phyloP scores from a whole-genome alignment of 495 filamentous ascomycete species.

The Hypoxylon fuscum region DNA sequence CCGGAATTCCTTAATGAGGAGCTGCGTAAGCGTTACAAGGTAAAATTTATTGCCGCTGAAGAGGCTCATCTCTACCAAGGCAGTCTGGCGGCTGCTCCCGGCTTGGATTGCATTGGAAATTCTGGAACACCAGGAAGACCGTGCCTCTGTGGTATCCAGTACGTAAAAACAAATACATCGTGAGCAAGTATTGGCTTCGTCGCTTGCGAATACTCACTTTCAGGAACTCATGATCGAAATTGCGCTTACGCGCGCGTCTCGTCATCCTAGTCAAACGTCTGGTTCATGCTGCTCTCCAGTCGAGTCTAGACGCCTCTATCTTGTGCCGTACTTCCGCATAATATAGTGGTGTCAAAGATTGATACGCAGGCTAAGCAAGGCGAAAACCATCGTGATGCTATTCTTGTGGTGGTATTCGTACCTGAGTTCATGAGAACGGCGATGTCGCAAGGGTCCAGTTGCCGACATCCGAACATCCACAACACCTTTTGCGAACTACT shows the following conservation, averaged over 20 bases:
- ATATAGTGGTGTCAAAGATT: neutral
- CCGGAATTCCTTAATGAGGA: slow-evolving; percentile 3
- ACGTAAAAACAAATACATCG: slow-evolving; percentile 26
- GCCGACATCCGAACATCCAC: neutral
- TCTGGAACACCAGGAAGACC: slow-evolving; percentile 3
- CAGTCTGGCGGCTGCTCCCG: slow-evolving; percentile 25
- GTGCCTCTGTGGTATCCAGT: slow-evolving; percentile 27
- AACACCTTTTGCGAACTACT: slow-evolving; percentile 5
- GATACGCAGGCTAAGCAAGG: neutral
- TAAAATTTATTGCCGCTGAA: too few species aligned
- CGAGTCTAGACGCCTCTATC: slow-evolving; percentile 13
- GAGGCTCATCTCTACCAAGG: too few species aligned
- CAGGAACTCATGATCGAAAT: slow-evolving; percentile 13
- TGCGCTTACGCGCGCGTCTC: slow-evolving; percentile 24
- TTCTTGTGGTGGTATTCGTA: slow-evolving; percentile 6
- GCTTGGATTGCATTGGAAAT: slow-evolving; percentile 3
- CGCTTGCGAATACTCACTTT: neutral
- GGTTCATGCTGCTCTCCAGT: neutral
- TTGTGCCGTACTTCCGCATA: neutral
- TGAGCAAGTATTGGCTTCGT: neutral
- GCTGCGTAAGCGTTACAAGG: slow-evolving; percentile 10
- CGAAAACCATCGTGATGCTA: neutral
- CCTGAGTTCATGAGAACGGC: neutral
- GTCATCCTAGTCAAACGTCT: neutral
- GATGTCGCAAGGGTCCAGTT: neutral